Base-by-base conservation (phyloP, 441 rosid genomes). In the Mallotus repandus region DNA sequence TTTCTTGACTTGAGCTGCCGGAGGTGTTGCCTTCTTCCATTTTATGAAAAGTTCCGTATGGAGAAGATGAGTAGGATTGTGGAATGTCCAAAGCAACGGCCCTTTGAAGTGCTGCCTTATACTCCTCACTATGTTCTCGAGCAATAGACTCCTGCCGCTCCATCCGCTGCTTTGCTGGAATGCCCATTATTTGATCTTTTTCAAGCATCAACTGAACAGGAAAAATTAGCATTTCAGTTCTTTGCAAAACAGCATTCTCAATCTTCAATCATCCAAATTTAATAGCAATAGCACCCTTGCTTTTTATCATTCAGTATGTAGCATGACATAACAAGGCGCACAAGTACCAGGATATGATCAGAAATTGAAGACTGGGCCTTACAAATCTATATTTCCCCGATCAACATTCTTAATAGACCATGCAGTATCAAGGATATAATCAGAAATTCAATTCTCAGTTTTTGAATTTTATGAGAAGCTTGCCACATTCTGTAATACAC, bases 21-120 rank as follows among this genome's bases (percentile, higher is more conserved):
- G 94, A 82, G 72, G 83, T 78, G 72, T 84, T 87, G 32, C 89
- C 91, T 76, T 80, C 86, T 70, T 81, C 89, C 70, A 46, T 62
- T 32, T 84, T 97, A n/a, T 61, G 66, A 66, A 94, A 94, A 63
- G 99, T 94, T 69, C 97, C 99, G 70, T 94, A 94, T 13, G 86
- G 74, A 29, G 90, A 79, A 21, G 85, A 86, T 45, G 91, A 83
- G 69, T 75, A 78, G 57, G 94, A 86, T 66, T 77, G 80, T 63
- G 90, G 90, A 41, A 89, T 85, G 72, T 84, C 79, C 73, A 94
- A 79, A 71, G 90, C 88, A 75, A 81, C 89, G 13, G 94, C 97
- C 72, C 90, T 85, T 81, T 81, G 78, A 21, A 92, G 81, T 56
- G 97, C 99, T 46, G 94, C 99, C 82, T 81, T 80, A 84, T 94